phyloP scores from a whole-genome alignment of 1,284 basidiomycete genomes.

The Thecaphora thlaspeos region DNA sequence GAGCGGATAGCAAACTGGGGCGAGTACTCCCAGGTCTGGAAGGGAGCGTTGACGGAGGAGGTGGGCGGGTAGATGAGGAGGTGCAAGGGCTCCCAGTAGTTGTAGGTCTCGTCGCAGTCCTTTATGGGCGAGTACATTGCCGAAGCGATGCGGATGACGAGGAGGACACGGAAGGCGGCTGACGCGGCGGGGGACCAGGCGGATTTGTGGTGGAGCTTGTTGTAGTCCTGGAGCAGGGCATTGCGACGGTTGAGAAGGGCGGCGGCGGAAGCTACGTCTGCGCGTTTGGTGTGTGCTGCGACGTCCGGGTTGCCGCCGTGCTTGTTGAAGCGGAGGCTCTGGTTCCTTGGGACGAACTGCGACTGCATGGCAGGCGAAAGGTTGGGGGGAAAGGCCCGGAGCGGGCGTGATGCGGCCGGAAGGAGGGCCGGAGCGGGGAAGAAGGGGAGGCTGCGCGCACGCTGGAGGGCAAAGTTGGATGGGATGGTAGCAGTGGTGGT shows the following conservation, averaged over 20 bases:
- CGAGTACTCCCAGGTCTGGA: constrained; percentile 97
- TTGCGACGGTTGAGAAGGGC: constrained; percentile 30
- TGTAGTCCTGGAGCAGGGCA: constrained; percentile 32
- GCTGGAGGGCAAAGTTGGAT: no score
- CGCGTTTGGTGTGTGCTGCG: constrained; percentile 18
- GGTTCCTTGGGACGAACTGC: constrained; percentile 13
- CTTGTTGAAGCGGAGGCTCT: constrained; percentile 30
- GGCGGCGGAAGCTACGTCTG: constrained; percentile 20
- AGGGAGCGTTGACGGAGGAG: constrained; percentile 62
- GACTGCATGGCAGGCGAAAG: no score
- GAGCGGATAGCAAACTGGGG: constrained; percentile 86
- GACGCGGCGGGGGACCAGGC: constrained; percentile 59
- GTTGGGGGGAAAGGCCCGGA: no score
- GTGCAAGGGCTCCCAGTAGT: constrained; percentile 98
- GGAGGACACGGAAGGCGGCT: constrained; percentile 78
- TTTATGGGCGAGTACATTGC: constrained; percentile 95
- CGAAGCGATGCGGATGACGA: constrained; percentile 74
- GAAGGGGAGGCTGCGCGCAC: no score
- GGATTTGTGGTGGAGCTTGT: constrained; percentile 23
- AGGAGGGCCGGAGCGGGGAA: no score
- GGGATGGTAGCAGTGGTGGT: no score
- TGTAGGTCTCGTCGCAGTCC: constrained; percentile 92
- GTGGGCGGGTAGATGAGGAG: constrained; percentile 64
- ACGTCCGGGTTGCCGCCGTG: constrained; percentile 4
- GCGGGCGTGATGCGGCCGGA: no score